phyloP scores from a whole-genome alignment of 768 basidiomycete genomes.

The Termitomyces eurrhizus region DNA sequence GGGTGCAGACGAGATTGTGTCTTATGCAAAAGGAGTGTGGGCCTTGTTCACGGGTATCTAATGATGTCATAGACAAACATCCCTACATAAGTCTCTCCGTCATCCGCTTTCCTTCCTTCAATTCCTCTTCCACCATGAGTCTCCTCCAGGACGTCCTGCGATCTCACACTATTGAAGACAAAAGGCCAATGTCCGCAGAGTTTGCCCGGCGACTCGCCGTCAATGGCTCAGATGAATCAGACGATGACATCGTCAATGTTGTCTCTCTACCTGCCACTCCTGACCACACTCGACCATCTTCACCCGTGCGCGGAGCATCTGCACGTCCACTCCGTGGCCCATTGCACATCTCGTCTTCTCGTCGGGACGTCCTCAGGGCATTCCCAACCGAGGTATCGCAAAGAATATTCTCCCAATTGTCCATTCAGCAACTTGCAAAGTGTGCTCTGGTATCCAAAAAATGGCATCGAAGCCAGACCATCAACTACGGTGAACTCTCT shows the following conservation, averaged over 20 bases:
- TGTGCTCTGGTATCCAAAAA: constrained; percentile 81
- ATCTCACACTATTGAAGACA: constrained; percentile 37
- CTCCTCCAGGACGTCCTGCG: constrained; percentile 69
- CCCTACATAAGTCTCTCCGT: neutral
- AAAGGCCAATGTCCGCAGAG: constrained; percentile 27
- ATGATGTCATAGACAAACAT: constrained; percentile 18
- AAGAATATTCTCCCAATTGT: constrained; percentile 63
- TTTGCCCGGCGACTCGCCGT: constrained; percentile 16
- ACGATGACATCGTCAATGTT: constrained; percentile 70
- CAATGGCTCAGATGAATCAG: constrained; percentile 45
- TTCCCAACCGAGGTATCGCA: constrained; percentile 84
- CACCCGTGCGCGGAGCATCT: constrained; percentile 46
- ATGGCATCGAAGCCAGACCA: constrained; percentile 85
- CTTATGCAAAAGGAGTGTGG: constrained; percentile 85
- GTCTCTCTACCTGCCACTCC: constrained; percentile 71
- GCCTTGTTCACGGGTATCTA: constrained; percentile 71
- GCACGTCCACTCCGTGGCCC: constrained; percentile 47
- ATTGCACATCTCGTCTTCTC: constrained; percentile 34
- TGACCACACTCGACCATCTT: constrained; percentile 57
- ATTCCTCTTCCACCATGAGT: constrained; percentile 40
- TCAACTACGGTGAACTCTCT: constrained; percentile 73
- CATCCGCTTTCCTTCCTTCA: neutral
- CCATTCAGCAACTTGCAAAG: constrained; percentile 62
- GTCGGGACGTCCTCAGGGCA: constrained; percentile 58
- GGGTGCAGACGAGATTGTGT: constrained; percentile 83